Percentiles rank a stretch among this genome's conserved stretches.
phyloP scores from a whole-genome alignment of 2,329 filamentous ascomycete genomes.

The Fusarium dimerum region DNA sequence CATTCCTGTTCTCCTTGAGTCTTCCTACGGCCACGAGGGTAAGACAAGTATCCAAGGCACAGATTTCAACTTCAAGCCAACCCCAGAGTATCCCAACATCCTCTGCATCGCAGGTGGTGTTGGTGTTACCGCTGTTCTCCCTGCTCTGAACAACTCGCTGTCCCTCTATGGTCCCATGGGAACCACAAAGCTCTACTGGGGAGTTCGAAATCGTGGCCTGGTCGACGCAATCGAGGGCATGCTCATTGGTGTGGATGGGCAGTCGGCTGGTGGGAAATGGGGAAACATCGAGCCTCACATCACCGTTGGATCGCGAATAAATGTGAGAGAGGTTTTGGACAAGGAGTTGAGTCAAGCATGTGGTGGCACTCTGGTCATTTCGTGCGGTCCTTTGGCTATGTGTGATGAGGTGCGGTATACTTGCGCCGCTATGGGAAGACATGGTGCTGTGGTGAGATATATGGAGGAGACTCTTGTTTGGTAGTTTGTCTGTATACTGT shows the following conservation, averaged over 20 bases:
- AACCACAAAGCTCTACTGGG: slow-evolving; percentile 33
- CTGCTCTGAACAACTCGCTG: slow-evolving; percentile 23
- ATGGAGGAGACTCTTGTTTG: slow-evolving; percentile 26
- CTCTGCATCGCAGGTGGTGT: slow-evolving; percentile 35
- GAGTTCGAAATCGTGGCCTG: slow-evolving; percentile 24
- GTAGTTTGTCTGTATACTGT: not conserved
- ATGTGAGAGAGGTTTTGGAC: slow-evolving; percentile 27
- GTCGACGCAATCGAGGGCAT: slow-evolving; percentile 29
- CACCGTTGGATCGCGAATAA: slow-evolving; percentile 30
- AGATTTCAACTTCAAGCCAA: slow-evolving; percentile 19
- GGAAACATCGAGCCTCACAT: slow-evolving; percentile 31
- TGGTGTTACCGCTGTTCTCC: slow-evolving; percentile 32
- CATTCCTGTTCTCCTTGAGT: slow-evolving; percentile 32
- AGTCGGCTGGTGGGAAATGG: slow-evolving; percentile 17
- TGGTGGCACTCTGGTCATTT: slow-evolving; percentile 31
- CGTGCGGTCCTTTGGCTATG: slow-evolving; percentile 33
- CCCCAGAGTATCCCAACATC: slow-evolving; percentile 25
- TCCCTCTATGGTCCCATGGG: slow-evolving; percentile 23
- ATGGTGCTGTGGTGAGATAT: slow-evolving; percentile 26
- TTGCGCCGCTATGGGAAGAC: slow-evolving; percentile 25
- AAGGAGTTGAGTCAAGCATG: slow-evolving; percentile 21
- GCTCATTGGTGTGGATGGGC: slow-evolving; percentile 12
- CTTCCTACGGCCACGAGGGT: slow-evolving; percentile 30
- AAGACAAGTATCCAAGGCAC: slow-evolving; percentile 18
- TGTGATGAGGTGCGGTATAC: slow-evolving; percentile 31